Conservation (phyloP, 306 rosid species). For the Vigna angularis region DNA sequence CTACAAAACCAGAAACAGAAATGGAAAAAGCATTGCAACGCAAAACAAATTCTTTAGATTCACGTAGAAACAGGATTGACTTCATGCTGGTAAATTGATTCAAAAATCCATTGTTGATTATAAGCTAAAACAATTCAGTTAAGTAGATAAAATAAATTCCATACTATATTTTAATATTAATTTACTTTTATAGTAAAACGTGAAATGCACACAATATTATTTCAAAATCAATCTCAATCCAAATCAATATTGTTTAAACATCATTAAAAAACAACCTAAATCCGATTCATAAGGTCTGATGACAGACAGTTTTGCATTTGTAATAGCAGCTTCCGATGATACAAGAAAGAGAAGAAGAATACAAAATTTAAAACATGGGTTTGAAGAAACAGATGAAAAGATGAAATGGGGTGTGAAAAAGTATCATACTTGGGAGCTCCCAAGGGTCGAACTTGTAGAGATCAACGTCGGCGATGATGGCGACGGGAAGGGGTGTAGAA, state of each 20-base stretch:
- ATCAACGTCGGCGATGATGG: conserved; percentile 56
- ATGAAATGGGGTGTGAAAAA: conserved; percentile 43
- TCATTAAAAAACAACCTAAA: no score
- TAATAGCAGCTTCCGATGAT: not conserved
- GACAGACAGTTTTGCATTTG: not conserved
- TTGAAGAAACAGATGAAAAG: not conserved
- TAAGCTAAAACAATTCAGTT: no score
- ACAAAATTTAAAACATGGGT: not conserved
- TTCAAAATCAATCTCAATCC: no score
- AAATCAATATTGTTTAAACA: no score
- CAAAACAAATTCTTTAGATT: not conserved
- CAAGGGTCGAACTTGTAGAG: conserved; percentile 58
- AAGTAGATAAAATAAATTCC: no score
- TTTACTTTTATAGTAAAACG: no score
- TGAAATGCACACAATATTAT: no score
- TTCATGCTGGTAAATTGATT: not conserved
- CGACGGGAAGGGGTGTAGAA: conserved; percentile 50
- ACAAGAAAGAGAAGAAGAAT: not conserved
- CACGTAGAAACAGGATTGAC: not conserved
- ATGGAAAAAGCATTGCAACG: not conserved
- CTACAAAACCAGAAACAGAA: conserved; percentile 3
- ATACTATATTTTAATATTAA: no score
- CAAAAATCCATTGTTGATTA: no score
- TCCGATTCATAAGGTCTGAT: no score
- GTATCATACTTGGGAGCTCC: conserved; percentile 51